phyloP scores from a whole-genome alignment of 176 grass and related monocot species.

The Oryza glaberrima region DNA sequence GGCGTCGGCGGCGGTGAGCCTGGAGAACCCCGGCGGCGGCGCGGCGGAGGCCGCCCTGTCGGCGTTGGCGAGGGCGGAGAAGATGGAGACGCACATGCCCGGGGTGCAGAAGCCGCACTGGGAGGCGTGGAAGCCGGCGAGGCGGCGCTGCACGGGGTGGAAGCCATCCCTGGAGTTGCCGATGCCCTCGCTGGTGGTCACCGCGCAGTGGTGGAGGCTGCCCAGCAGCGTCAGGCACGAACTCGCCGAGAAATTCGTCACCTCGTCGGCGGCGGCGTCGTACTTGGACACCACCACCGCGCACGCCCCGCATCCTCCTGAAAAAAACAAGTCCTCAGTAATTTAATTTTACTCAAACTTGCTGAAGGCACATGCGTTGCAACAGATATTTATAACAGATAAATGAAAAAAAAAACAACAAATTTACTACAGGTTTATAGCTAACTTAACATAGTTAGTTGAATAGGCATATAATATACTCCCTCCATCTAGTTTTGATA shows the following conservation, averaged over 20 bases:
- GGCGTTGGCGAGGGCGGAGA: constrained; percentile 71
- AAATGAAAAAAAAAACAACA: no score
- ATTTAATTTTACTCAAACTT: no score
- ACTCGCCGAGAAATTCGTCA: constrained; percentile 59
- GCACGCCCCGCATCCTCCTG: constrained; percentile 92
- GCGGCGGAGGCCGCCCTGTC: constrained; percentile 35
- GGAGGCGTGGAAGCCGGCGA: constrained; percentile 81
- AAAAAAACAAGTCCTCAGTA: neutral
- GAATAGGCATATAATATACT: no score
- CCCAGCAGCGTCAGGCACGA: constrained; percentile 82
- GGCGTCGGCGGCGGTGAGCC: constrained; percentile 63
- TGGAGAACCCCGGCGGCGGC: constrained; percentile 57
- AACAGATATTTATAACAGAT: no score
- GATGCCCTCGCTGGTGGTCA: constrained; percentile 86
- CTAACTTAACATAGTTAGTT: no score
- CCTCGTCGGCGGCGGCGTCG: constrained; percentile 51
- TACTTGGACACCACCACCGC: constrained; percentile 82
- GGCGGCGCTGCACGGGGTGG: constrained; percentile 71
- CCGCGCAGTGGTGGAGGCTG: constrained; percentile 58
- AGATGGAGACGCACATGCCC: constrained; percentile 92
- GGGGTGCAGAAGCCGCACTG: constrained; percentile 95
- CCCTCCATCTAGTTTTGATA: no score
- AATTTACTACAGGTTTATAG: no score
- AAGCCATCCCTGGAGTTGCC: constrained; percentile 73
- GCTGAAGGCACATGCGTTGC: no score